Evolutionary conservation across 169 alveolate genomes (phyloP), one percentile per base, ranked within the genome.

Genomic region (Plasmodium vinckei): DNA sequence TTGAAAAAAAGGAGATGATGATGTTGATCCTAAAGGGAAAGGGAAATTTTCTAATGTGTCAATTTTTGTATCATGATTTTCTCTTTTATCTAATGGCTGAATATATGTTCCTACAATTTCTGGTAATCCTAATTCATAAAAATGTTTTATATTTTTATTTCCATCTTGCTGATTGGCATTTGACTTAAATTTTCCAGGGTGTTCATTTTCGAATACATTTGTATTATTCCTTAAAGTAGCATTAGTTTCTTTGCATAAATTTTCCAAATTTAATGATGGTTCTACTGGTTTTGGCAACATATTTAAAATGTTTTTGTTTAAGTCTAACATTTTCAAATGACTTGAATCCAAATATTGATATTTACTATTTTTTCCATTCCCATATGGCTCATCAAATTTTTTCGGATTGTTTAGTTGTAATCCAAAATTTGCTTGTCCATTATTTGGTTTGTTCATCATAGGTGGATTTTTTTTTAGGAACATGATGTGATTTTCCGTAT

Each of bases 241-340:
- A 39, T 27, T 82, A 19, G 90, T 82, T 59, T 82, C 73, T 59
- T 82, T 67, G 59, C 90, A 82, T 27, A 82, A 60, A 17, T 19
- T 82, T 82, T 82, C 90, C 73, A 82, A 82, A 51, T 82, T 57
- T 82, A 82, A 53, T 27, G 82, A 67, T 82, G 90, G 90, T 33
- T 82, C 68, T 33, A 82, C 65, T 70, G 73, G 90, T 60, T 82
- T 82, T 47, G 90, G 90, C 13, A 82, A 57, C 12, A 82, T 51
- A 46, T 82, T 70, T 33, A 44, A 60, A 47, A 82, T 65, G 15
- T 82, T 65, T 60, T 82, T 82, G 63, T 82, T 82, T 49, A 82
- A 61, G 61, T 82, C 90, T 56, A 82, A 70, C 90, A 82, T 82
- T 82, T 82, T 82, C 72, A 82, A 82, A 59, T 82, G 90, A 15